Conservation (phyloP, 306 rosid species). For the Castanopsis chinensis region DNA sequence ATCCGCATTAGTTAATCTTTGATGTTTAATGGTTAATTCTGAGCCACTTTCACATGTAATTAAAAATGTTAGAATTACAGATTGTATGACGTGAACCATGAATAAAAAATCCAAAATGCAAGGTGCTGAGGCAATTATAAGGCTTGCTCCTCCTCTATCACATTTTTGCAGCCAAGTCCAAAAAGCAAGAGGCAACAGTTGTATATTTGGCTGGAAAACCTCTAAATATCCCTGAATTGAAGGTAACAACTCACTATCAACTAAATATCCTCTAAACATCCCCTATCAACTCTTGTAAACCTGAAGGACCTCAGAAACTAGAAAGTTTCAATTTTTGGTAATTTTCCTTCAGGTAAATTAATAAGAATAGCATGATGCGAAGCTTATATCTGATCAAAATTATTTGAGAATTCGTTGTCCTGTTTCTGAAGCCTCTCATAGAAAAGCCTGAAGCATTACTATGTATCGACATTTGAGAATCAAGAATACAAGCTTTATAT, state of each 20-base stretch:
- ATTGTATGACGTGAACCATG: not conserved
- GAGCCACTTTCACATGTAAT: not conserved
- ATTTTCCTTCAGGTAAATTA: not conserved
- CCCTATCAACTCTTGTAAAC: not conserved
- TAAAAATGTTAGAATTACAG: not conserved
- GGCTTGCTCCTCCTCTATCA: not conserved
- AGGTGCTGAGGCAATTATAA: not conserved
- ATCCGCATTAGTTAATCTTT: not conserved
- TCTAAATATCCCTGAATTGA: not conserved
- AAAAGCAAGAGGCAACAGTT: not conserved
- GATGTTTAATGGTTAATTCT: not conserved
- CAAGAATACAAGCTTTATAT: not conserved
- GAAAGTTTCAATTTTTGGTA: not conserved
- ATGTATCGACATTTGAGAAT: not conserved
- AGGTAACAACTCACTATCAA: too few relatives aligned
- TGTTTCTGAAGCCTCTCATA: too few relatives aligned
- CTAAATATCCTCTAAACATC: too few relatives aligned
- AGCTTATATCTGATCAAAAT: too few relatives aligned
- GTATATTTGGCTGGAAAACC: not conserved
- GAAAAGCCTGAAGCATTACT: not conserved
- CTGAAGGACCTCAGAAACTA: not conserved
- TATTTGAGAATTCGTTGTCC: too few relatives aligned
- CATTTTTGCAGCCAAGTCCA: not conserved
- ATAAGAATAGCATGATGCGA: not conserved
- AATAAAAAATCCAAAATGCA: not conserved